Conservation (phyloP, 495 filamentous ascomycete genomes). For the Jackrogersella minutella region DNA sequence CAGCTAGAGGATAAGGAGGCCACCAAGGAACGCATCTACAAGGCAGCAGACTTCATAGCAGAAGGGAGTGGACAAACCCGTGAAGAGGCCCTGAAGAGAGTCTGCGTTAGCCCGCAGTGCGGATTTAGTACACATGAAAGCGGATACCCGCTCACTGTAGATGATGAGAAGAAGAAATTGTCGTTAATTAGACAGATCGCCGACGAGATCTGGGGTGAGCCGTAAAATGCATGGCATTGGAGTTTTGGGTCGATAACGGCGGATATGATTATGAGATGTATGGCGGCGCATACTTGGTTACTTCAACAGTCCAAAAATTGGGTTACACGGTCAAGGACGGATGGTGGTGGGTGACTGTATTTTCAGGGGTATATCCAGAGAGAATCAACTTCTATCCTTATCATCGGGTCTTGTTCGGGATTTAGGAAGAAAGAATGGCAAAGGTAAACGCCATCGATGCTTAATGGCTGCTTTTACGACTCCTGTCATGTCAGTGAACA, state of each 20-base stretch:
- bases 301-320: constrained; percentile 40
- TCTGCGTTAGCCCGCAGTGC: constrained; percentile 80
- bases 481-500: no score
- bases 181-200: constrained; percentile 72
- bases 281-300: constrained; percentile 28
- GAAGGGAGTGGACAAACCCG: constrained; percentile 68
- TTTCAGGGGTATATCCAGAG: constrained; percentile 15
- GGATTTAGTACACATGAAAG: constrained; percentile 78
- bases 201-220: constrained; percentile 74
- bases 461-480: no score
- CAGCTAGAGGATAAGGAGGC: constrained; percentile 77
- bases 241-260: constrained; percentile 4
- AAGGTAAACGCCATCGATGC: no score
- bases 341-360: background rate
- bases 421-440: background rate
- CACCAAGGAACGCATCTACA: constrained; percentile 71
- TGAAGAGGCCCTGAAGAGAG: constrained; percentile 71
- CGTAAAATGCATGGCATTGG: constrained; percentile 43
- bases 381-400: constrained; percentile 45
- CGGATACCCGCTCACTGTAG: constrained; percentile 69
- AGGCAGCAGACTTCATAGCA: constrained; percentile 76
- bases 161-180: constrained; percentile 77
- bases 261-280: constrained; percentile 1
- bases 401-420: background rate
- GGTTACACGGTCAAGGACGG: constrained; percentile 17